These are phyloP conservation scores for Fusarium sp. DNA, from an alignment of 2,329 filamentous ascomycete species.

Conservation along the genomic window DNA sequence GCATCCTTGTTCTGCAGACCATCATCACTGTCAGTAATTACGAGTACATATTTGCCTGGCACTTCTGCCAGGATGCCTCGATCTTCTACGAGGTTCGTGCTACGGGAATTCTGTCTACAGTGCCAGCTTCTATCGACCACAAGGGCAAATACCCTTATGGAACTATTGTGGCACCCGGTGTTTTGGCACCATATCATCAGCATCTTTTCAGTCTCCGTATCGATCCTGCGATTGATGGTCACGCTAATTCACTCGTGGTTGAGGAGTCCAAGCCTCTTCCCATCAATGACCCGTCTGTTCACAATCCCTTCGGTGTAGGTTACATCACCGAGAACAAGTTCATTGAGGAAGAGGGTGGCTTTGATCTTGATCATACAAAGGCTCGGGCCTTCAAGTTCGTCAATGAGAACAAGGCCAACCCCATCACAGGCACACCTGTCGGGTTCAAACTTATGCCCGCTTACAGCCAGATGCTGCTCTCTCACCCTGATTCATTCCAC, in stretches of 20 bases:
- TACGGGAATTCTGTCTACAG: slow-evolving; percentile 61
- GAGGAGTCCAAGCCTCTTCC: slow-evolving; percentile 61
- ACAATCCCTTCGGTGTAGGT: slow-evolving; percentile 68
- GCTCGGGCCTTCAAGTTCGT: slow-evolving; percentile 65
- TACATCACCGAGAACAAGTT: slow-evolving; percentile 60
- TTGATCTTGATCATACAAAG: slow-evolving; percentile 65
- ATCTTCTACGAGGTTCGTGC: slow-evolving; percentile 54
- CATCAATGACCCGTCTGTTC: slow-evolving; percentile 55
- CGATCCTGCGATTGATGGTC: slow-evolving; percentile 75
- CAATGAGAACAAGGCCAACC: slow-evolving; percentile 61
- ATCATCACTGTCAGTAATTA: slow-evolving; percentile 76
- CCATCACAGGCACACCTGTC: slow-evolving; percentile 60
- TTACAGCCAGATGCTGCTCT: slow-evolving; percentile 63
- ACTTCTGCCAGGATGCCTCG: slow-evolving; percentile 68
- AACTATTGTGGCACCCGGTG: slow-evolving; percentile 73
- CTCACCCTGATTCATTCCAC: slow-evolving; percentile 58
- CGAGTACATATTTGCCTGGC: slow-evolving; percentile 65
- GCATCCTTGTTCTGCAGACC: slow-evolving; percentile 72
- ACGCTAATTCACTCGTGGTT: slow-evolving; percentile 66
- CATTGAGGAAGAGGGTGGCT: slow-evolving; percentile 60
- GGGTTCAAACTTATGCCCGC: slow-evolving; percentile 63
- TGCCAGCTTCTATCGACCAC: slow-evolving; percentile 68
- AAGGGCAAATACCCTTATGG: slow-evolving; percentile 66
- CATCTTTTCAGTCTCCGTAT: slow-evolving; percentile 77
- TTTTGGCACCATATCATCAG: slow-evolving; percentile 77